These are phyloP conservation scores for Pichia sp. DNA, from an alignment of 1,139 yeast genomes.

Conservation along the genomic window DNA sequence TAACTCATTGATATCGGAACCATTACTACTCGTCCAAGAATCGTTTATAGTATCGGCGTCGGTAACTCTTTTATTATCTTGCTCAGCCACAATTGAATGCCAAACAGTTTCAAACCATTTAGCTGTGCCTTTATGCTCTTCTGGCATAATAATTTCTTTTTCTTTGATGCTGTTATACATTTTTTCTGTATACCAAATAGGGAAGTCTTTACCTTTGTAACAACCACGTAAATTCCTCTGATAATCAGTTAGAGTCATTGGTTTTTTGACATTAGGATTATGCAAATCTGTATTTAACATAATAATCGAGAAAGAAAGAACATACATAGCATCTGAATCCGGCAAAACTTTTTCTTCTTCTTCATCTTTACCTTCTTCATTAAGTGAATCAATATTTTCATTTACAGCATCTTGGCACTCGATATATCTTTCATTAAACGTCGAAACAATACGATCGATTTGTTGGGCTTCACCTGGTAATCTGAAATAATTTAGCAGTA, in stretches of 20 bases:
- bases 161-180: slow-evolving; percentile 77
- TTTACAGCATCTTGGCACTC: slow-evolving; percentile 38
- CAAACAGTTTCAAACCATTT: slow-evolving; percentile 93
- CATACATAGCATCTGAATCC: slow-evolving; percentile 65
- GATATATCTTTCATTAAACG: slow-evolving; percentile 77
- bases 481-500: slow-evolving; percentile 75
- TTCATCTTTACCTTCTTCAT: slow-evolving; percentile 9
- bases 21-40: slow-evolving; percentile 16
- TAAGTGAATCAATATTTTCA: slow-evolving; percentile 10
- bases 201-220: slow-evolving; percentile 71
- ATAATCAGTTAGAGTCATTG: slow-evolving; percentile 84
- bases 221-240: slow-evolving; percentile 75
- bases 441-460: slow-evolving; percentile 84
- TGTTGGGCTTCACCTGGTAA: slow-evolving; percentile 97
- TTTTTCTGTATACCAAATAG: slow-evolving; percentile 74
- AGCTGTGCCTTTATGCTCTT: slow-evolving; percentile 79
- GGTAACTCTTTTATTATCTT: slow-evolving; percentile 27
- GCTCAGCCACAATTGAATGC: slow-evolving; percentile 71
- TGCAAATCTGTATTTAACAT: slow-evolving; percentile 75
- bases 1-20: slow-evolving; percentile 29
- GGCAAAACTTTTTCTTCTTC: slow-evolving; percentile 46
- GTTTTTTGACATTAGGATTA: slow-evolving; percentile 72
- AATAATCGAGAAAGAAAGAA: slow-evolving; percentile 67
- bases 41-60: slow-evolving; percentile 22
- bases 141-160: slow-evolving; percentile 94